Conservation (phyloP, 805 yeast genomes). For the Candida maesae region DNA sequence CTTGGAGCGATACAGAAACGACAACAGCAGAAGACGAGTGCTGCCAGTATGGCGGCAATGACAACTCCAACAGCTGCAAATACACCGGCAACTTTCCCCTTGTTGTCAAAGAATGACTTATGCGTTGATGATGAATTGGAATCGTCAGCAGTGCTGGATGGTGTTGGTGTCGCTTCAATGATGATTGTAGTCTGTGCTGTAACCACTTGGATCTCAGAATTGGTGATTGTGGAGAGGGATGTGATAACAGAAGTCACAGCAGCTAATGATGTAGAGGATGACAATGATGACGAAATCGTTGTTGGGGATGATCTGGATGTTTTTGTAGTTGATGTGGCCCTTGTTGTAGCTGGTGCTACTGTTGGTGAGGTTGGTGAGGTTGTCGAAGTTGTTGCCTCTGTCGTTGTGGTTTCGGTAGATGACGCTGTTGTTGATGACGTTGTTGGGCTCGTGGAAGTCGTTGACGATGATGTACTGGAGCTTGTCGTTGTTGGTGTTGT, state of each 20-base stretch:
- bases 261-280: slow-evolving; percentile 13
- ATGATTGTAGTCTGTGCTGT: slow-evolving; percentile 13
- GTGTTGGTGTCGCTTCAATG: slow-evolving; percentile 12
- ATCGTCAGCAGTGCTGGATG: not conserved
- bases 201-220: slow-evolving; percentile 10
- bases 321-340: too few relatives aligned
- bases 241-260: slow-evolving; percentile 12
- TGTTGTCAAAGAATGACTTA: slow-evolving; percentile 52
- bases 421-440: slow-evolving; percentile 9
- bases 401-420: too few relatives aligned
- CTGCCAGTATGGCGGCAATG: slow-evolving; percentile 39
- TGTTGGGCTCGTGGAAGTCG: too few relatives aligned
- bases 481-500: slow-evolving; percentile 7
- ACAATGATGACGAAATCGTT: slow-evolving; percentile 4
- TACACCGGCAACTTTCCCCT: slow-evolving; percentile 78
- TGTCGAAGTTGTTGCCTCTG: slow-evolving; percentile 4
- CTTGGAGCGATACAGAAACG: slow-evolving; percentile 8
- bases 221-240: slow-evolving; percentile 11
- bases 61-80: slow-evolving; percentile 73
- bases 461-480: slow-evolving; percentile 6
- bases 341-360: slow-evolving; percentile 8
- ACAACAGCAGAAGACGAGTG: slow-evolving; percentile 41
- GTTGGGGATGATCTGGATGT: slow-evolving; percentile 4
- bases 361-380: slow-evolving; percentile 3
- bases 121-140: slow-evolving; percentile 1